These are phyloP conservation scores for Pleurotus eryngii DNA, from an alignment of 768 basidiomycete genomes.

Conservation along the genomic window DNA sequence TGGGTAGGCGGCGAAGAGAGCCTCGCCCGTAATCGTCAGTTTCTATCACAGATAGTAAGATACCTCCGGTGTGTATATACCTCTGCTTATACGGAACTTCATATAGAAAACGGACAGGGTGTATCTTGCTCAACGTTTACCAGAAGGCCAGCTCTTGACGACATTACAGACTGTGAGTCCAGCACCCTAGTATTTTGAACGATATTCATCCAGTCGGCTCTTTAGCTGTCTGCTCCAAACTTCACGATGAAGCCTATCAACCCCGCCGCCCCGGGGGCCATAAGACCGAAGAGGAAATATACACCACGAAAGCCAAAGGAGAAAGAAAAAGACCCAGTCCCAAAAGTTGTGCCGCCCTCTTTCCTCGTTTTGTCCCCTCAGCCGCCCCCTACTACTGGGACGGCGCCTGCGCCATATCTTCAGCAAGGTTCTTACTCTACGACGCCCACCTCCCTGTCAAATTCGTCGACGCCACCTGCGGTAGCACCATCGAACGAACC, in stretches of 20 bases:
- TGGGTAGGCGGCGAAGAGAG: constrained; percentile 62
- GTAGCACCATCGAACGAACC: not conserved
- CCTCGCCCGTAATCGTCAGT: constrained; percentile 44
- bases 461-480: not conserved
- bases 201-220: constrained; percentile 9
- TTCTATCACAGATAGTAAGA: constrained; percentile 46
- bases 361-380: not conserved
- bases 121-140: constrained; percentile 56
- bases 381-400: not conserved
- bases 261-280: constrained; percentile 33
- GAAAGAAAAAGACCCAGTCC: not conserved
- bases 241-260: constrained; percentile 59
- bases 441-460: not conserved
- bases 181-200: not conserved
- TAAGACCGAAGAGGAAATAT: constrained; percentile 29
- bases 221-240: constrained; percentile 41
- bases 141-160: constrained; percentile 50
- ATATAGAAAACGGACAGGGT: constrained; percentile 42
- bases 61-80: not conserved
- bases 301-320: constrained; percentile 21
- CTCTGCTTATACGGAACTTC: not conserved
- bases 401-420: no score
- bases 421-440: not conserved
- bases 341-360: not conserved
- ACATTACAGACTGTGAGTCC: constrained; percentile 55